These are phyloP conservation scores for Cladophialophora psammophila DNA, from an alignment of 2,329 filamentous ascomycete genomes.

Conservation along the genomic window DNA sequence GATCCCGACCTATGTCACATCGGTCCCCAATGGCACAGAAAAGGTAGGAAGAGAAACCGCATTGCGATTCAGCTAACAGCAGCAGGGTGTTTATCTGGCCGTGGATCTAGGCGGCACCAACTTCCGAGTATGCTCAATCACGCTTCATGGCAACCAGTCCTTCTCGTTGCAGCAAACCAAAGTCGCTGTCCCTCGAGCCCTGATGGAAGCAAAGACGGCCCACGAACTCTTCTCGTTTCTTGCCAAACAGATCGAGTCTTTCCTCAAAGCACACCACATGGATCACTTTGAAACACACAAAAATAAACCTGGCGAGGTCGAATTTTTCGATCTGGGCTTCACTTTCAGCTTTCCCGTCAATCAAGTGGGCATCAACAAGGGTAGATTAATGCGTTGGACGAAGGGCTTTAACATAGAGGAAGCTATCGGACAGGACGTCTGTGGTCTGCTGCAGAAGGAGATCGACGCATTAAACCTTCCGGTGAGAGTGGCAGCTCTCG, in stretches of 20 bases:
- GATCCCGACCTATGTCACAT: constrained; percentile 96
- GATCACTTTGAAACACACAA: constrained; percentile 81
- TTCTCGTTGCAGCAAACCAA: constrained; percentile 95
- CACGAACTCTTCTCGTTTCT: constrained; percentile 91
- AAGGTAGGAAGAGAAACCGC: constrained; percentile 67
- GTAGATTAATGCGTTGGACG: constrained; percentile 93
- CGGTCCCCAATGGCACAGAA: constrained; percentile 95
- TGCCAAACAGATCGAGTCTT: constrained; percentile 87
- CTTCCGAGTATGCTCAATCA: constrained; percentile 95
- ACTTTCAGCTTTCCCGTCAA: constrained; percentile 98
- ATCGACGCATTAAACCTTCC: constrained; percentile 87
- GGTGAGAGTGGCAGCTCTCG: constrained; percentile 91
- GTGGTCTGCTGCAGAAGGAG: constrained; percentile 83
- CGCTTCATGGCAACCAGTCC: constrained; percentile 90
- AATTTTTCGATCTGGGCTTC: constrained; percentile 94
- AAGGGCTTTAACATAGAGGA: constrained; percentile 99
- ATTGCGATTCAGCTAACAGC: constrained; percentile 22
- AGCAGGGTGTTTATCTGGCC: constrained; percentile 90
- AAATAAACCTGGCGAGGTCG: constrained; percentile 72
- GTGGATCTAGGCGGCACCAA: constrained; percentile 99
- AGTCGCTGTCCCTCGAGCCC: constrained; percentile 83
- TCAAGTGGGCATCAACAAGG: constrained; percentile 94
- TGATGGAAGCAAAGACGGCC: constrained; percentile 89
- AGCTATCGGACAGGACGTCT: constrained; percentile 92
- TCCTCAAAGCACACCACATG: constrained; percentile 84